Evolutionary conservation across 23 red algal genomes (phyloP), one percentile per base, ranked within the genome.

Genomic region (Cyanidium caldarium): DNA sequence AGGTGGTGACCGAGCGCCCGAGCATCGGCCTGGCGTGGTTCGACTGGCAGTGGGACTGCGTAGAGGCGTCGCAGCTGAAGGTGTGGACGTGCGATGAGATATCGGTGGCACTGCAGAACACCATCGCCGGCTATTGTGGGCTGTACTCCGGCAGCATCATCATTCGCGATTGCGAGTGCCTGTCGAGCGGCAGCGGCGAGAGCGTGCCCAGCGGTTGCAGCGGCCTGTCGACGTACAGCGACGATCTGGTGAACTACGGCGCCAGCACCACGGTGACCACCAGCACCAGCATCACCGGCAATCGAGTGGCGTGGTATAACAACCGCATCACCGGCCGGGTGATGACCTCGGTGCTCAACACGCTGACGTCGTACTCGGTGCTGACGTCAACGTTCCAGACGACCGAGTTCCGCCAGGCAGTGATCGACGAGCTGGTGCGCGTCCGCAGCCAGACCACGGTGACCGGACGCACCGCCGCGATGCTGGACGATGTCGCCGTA

Each of bases 61-160:
- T 28, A 25, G 51, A 28, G 10, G 51, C 31, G 7, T 16, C 19
- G 10, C 51, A 61, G 51, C 7, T 61, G 7, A 12, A 61, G 10
- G 51, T 61, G 7, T 61, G 51, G 51, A 61, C 51, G 13, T 61
- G 51, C 31, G 51, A 61, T 25, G n/a, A 61, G 51, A 61, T 61
- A 10, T 61, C 51, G 13, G 19, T 28, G 19, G 31, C 31, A 16
- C n/a, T 61, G 10, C 51, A 61, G 51, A 61, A 61, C 23, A 21
- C 51, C 7, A 10, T 61, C 7, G 51, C 51, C 7, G 31, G 13
- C 13, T 61, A 16, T 16, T 61, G 51, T 28, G 51, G 51, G 19
- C 51, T 61, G 51, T 16, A 28, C 7, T 25, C 51, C 13, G 31
- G 3, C 21, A 28, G n/a, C 3, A 28, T 61, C 13, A 28, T 28